Evolutionary conservation across 495 filamentous ascomycete species (phyloP), one percentile per base, ranked within the genome.

Genomic region (Annulohypoxylon stygium): DNA sequence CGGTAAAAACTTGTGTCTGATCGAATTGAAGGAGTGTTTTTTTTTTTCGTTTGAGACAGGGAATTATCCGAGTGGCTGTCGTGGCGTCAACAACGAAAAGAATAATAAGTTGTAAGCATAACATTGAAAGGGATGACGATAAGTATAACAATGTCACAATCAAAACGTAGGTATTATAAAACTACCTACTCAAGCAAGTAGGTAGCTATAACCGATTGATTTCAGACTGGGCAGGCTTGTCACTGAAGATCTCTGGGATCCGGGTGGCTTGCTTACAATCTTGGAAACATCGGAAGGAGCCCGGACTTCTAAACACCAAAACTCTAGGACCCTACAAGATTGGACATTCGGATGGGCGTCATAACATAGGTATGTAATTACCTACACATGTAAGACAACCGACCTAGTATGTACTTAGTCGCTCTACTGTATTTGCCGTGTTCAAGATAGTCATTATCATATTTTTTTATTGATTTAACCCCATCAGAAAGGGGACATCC

Each of bases 391-490:
- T 23, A 23, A 23, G 20, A 23, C 20, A 23, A 23, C 20, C 20
- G n/a, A n/a, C n/a, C n/a, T n/a, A n/a, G n/a, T n/a, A n/a, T n/a
- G n/a, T 23, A 23, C 20, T 1, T 23, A 23, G 20, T 23, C 20
- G 20, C 20, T 23, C 20, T 23, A 37, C 53, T 30, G 30, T 30
- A 10, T 18, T 6, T 20, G 14, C 25, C 0, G 43, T 8, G 8
- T 9, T 34, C 14, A 50, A 16, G 18, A 54, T 41, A 23, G 48
- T 59, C 57, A 62, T 74, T 62, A 63, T 51, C 60, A 60, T 62
- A 51, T 70, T 41, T 60, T 64, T 30, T 30, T 10, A 69, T 73
- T 73, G 30, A 65, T 26, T 62, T 70, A 62, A 53, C 20, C 41
- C 20, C 3, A 33, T 43, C 33, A 23, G 36, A 59, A 57, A 62